A percentile compares a stretch with the other conserved stretches of the same genome.
phyloP scores from a whole-genome alignment of 2,329 filamentous ascomycete genomes.

The Curvularia spicifera region DNA sequence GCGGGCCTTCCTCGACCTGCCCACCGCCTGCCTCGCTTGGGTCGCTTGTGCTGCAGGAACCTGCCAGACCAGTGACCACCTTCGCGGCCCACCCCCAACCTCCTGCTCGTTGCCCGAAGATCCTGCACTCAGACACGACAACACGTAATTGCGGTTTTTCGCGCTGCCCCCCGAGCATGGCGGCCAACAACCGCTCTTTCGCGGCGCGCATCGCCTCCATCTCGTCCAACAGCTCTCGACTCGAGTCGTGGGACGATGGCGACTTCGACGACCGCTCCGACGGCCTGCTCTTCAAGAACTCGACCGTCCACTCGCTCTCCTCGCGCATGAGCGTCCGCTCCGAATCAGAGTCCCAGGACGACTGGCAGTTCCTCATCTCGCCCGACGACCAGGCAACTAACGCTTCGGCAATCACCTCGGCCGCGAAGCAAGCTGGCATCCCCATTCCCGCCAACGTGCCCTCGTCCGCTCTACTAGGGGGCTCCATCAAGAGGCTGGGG shows the following conservation, averaged over 20 bases:
- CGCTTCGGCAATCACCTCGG: slow-evolving; percentile 77
- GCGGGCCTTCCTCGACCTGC: slow-evolving; percentile 10
- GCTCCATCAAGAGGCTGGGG: slow-evolving; percentile 89
- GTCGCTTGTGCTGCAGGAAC: slow-evolving; percentile 15
- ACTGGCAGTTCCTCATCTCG: slow-evolving; percentile 84
- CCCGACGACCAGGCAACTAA: slow-evolving; percentile 86
- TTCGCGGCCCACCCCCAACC: slow-evolving; percentile 16
- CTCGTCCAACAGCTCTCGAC: slow-evolving; percentile 59
- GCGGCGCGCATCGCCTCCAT: slow-evolving; percentile 55
- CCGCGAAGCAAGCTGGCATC: slow-evolving; percentile 87
- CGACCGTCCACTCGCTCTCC: slow-evolving; percentile 75
- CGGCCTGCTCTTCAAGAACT: slow-evolving; percentile 75
- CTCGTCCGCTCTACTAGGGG: slow-evolving; percentile 85
- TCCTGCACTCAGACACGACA: slow-evolving; percentile 17
- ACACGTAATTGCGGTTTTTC: slow-evolving; percentile 27
- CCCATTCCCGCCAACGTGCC: slow-evolving; percentile 87
- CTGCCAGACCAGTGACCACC: slow-evolving; percentile 17
- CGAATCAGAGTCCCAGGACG: slow-evolving; percentile 78
- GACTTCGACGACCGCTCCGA: slow-evolving; percentile 53
- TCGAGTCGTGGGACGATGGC: slow-evolving; percentile 71
- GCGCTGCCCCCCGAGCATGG: slow-evolving; percentile 31
- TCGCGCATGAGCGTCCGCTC: slow-evolving; percentile 85
- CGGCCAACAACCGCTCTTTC: slow-evolving; percentile 47
- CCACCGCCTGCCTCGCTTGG: slow-evolving; percentile 17
- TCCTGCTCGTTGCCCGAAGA: slow-evolving; percentile 12